Evolutionary conservation across 176 grass and related monocot species (phyloP), one percentile per base, ranked within the genome.

Genomic region (Juncus inflexus): DNA sequence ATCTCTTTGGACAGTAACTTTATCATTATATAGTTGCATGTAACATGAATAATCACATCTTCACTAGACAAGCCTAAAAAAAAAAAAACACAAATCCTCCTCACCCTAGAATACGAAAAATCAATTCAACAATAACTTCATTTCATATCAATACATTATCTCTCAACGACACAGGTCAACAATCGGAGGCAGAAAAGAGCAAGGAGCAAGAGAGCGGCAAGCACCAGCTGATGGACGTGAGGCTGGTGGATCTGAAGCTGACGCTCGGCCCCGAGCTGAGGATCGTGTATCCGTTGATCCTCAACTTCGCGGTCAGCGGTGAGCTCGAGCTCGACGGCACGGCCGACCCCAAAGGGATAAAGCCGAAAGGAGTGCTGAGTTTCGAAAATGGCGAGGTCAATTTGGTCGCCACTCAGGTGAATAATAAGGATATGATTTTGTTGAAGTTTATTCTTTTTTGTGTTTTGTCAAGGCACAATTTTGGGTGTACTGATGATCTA

Each of bases 381-480:
- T 97, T 97, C 81, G 92, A 97, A 86, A 97, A 97, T 39, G 92
- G 92, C 16, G 82, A 91, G 69, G 84, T 97, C 80, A 97, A 97
- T 56, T 81, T 97, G 74, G 92, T 97, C 72, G 92, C 92, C 54
- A 91, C 92, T 7, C 92, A 97, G 80, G 92, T 97, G 76, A 80
- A 61, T 47, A 47, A 2, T 47, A 47, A 47, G 4, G 9, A 47
- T 47, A 47, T 47, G 43, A 9, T 9, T 47, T 6, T 9, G 43
- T 47, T 47, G 4, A 9, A 47, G 19, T 28, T 28, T 28, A 1
- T 28, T 28, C 19, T 28, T 28, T 28, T 28, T 28, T 28, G 19
- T 28, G 19, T 28, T 28, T 28, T 28, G 1, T 28, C 19, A 1
- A 28, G 19, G 19, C 19, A 28, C 19, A 28, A 28, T 28, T 28